Percentiles rank a stretch among this genome's conserved stretches.
phyloP scores from a whole-genome alignment of 768 basidiomycete genomes.

The Scleroderma citrinum region DNA sequence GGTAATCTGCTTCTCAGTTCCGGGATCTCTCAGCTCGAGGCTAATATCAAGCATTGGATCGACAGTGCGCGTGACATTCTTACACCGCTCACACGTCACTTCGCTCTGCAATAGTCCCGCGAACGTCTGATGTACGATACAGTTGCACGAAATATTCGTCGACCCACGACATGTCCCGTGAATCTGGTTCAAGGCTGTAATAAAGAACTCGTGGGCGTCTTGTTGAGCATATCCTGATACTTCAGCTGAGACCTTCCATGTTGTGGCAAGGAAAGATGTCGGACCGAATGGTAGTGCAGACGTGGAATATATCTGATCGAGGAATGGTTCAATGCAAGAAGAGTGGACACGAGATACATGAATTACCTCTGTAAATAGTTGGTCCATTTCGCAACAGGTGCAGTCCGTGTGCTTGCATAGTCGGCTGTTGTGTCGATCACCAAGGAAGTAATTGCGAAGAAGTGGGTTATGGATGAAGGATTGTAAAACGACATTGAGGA shows the following conservation, averaged over 20 bases:
- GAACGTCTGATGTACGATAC: conserved; percentile 88
- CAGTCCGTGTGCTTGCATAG: conserved; percentile 69
- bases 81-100: conserved; percentile 83
- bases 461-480: conserved; percentile 86
- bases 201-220: conserved; percentile 88
- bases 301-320: neutral
- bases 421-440: conserved; percentile 79
- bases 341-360: neutral
- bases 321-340: neutral
- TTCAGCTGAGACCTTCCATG: conserved; percentile 75
- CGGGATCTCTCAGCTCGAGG: conserved; percentile 66
- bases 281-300: conserved; percentile 70
- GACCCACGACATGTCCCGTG: conserved; percentile 72
- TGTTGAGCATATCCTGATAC: conserved; percentile 92
- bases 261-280: conserved; percentile 72
- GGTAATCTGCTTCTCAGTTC: conserved; percentile 54
- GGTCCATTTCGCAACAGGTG: conserved; percentile 93
- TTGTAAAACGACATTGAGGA: conserved; percentile 89
- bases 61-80: conserved; percentile 66
- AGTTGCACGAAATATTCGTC: conserved; percentile 77
- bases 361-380: conserved; percentile 64
- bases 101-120: conserved; percentile 84
- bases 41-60: conserved; percentile 92
- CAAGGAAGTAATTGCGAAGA: conserved; percentile 81
- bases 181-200: conserved; percentile 79